These are phyloP conservation scores for Alloteropsis angusta DNA, from an alignment of 202 grass and related monocot genomes.

Conservation along the genomic window DNA sequence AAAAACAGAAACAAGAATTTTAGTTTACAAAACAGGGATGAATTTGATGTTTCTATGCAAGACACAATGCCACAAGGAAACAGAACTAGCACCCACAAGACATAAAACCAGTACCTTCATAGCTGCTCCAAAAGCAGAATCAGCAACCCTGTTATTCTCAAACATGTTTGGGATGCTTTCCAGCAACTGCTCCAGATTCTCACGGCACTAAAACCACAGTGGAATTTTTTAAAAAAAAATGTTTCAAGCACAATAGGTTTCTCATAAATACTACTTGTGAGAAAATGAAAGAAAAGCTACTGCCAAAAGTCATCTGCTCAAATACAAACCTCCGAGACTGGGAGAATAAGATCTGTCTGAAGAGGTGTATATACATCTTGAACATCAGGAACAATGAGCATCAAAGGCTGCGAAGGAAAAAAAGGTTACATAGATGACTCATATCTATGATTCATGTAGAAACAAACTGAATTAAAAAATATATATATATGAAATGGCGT, in stretches of 20 bases:
- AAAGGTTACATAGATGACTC: neutral
- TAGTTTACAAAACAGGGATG: neutral
- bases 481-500: neutral
- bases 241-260: neutral
- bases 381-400: conserved; percentile 84
- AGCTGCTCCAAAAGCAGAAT: conserved; percentile 88
- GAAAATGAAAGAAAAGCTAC: neutral
- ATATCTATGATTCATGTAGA: neutral
- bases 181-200: conserved; percentile 78
- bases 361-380: conserved; percentile 92
- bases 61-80: neutral
- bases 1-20: neutral
- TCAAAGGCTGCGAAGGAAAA: conserved; percentile 60
- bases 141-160: conserved; percentile 68
- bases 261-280: neutral
- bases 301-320: neutral
- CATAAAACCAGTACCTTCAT: conserved; percentile 49
- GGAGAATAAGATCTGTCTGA: conserved; percentile 71
- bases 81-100: conserved; percentile 6
- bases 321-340: conserved; percentile 58
- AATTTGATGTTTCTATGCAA: neutral
- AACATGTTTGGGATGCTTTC: conserved; percentile 88
- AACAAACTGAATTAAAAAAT: neutral
- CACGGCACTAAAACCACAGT: conserved; percentile 51
- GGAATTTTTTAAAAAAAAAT: conserved; percentile 5